Evolutionary conservation across 208 protist species (phyloP), one percentile per base, ranked within the genome.

Genomic region (Acanthamoeba triangularis): DNA sequence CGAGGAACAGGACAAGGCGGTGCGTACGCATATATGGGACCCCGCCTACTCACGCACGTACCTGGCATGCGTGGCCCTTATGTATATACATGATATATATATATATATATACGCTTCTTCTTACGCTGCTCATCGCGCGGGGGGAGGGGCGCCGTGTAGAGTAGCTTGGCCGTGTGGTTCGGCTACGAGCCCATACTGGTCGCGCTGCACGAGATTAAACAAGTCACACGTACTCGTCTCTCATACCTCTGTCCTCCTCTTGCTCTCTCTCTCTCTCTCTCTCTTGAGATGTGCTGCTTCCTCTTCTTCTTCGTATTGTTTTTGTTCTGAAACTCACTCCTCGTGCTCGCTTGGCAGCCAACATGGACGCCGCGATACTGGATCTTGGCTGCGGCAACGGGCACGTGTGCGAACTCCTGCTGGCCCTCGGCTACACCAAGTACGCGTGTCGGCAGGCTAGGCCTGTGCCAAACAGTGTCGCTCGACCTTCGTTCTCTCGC

Each of bases 341-440:
- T 67, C 23, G 61, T n/a, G n/a, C 30, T 72, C n/a, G n/a, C n/a
- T n/a, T n/a, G n/a, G 63, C 63, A 72, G 63, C 63, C 4, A 35
- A 16, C 63, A 90, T 16, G n/a, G 63, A 72, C n/a, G 63, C 63
- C 30, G n/a, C 84, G 4, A 33, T 90, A 8, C 35, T 90, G 84
- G 84, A 90, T 23, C 8, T 90, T 14, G 84, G 84, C 33, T 90
- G 84, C 13, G 84, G 84, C n/a, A 90, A 90, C 49, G 84, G 84
- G 0, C 84, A 90, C 25, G 84, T 90, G 8, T 90, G 84, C 35
- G 54, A 90, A 16, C n/a, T 90, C 11, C 14, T 90, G 59, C 28
- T 69, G 11, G 49, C 84, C 49, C 49, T 90, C 28, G 84, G 84
- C 10, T 90, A 33, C 59, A 61, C 49, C 41, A 61, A 90, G 84